A percentile compares a stretch with the other conserved stretches of the same genome.
phyloP scores from a whole-genome alignment of 2,329 filamentous ascomycete genomes.

The Remersonia thermophila region DNA sequence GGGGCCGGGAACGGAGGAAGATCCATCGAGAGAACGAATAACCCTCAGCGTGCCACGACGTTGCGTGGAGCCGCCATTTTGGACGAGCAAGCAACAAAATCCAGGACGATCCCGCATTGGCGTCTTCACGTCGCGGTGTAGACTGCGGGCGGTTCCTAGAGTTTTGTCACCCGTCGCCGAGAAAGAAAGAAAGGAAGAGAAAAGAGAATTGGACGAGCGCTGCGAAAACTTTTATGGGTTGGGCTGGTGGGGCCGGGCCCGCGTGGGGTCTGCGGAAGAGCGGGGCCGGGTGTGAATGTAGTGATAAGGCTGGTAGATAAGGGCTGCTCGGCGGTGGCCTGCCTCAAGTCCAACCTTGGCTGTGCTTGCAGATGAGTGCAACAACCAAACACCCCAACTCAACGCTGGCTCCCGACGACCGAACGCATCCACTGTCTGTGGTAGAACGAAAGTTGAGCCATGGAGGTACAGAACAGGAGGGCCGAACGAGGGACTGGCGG shows the following conservation, averaged over 20 bases:
- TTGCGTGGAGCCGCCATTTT: constrained; percentile 34
- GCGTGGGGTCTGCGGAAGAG: background rate
- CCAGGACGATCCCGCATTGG: constrained; percentile 23
- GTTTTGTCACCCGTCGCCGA: constrained; percentile 3
- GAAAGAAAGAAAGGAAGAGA: constrained; percentile 4
- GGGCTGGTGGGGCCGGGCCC: background rate
- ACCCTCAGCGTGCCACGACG: constrained; percentile 38
- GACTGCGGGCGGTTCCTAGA: constrained; percentile 11
- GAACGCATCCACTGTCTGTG: too few relatives aligned
- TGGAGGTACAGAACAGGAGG: too few relatives aligned
- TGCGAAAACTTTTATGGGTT: constrained; percentile 2
- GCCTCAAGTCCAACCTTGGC: too few relatives aligned
- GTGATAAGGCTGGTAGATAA: constrained; percentile 1
- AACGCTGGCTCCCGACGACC: too few relatives aligned
- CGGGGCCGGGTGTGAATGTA: background rate
- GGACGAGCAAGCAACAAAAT: constrained; percentile 18
- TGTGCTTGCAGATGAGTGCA: background rate
- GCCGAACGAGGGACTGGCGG: too few relatives aligned
- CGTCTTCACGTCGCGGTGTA: constrained; percentile 40
- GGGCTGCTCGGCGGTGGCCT: too few relatives aligned
- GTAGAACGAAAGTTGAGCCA: too few relatives aligned
- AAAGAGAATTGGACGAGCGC: constrained; percentile 2
- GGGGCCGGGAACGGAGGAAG: constrained; percentile 43
- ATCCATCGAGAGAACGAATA: constrained; percentile 31
- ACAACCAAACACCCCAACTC: background rate